Conservation (phyloP, 305 asterid species). For the Plantago lanceolata region DNA sequence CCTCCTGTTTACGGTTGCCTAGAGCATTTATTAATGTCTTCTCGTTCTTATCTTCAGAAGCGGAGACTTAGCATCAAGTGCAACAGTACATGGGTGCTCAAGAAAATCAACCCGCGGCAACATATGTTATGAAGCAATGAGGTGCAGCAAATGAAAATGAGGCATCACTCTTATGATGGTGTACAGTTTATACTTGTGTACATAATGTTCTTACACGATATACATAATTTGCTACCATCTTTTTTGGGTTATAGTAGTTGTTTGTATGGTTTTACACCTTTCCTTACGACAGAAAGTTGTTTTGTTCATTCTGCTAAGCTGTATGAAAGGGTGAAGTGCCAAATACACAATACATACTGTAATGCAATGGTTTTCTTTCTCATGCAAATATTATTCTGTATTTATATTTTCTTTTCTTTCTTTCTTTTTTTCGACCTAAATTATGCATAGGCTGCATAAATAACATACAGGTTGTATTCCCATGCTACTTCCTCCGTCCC, state of each 20-base stretch:
- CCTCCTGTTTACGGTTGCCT: neutral
- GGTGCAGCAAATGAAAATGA: slow-evolving; percentile 2
- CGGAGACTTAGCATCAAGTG: neutral
- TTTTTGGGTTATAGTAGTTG: neutral
- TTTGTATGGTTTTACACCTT: neutral
- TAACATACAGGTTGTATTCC: no score
- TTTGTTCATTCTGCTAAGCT: neutral
- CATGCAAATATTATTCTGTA: no score
- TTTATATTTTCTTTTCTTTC: no score
- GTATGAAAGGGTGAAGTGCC: no score
- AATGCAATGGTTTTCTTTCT: no score
- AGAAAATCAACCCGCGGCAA: neutral
- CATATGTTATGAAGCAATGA: neutral
- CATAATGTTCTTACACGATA: neutral
- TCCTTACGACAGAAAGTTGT: neutral
- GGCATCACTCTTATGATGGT: neutral
- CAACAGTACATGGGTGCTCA: neutral
- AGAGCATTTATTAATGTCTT: neutral
- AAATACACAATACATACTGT: no score
- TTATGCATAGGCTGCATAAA: no score
- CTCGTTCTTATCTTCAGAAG: neutral
- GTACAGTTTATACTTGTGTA: slow-evolving; percentile 12
- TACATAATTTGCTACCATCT: neutral
- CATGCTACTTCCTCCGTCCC: no score
- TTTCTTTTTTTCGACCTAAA: no score